These are phyloP conservation scores for Phytophthora citrophthora DNA, from an alignment of 352 stramenopile species.

Conservation along the genomic window DNA sequence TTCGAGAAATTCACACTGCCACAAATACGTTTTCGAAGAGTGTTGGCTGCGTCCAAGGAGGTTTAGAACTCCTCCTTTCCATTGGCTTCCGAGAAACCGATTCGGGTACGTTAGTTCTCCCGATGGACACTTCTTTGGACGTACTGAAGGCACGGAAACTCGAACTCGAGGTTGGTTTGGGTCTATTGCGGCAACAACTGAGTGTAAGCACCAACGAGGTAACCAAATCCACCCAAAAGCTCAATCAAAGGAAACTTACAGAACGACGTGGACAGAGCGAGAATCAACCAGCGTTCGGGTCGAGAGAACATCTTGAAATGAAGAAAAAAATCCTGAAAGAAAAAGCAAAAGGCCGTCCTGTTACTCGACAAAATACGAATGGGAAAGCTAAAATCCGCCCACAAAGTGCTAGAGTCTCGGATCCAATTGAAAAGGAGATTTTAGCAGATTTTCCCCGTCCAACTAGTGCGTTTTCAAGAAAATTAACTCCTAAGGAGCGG, in stretches of 20 bases:
- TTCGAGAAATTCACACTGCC: conserved; percentile 55
- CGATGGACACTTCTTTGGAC: conserved; percentile 23
- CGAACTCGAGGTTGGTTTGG: conserved; percentile 54
- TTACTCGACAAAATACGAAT: background rate
- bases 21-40: conserved; percentile 57
- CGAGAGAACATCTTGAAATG: background rate
- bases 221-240: background rate
- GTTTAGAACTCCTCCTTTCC: conserved; percentile 46
- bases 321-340: conserved; percentile 1
- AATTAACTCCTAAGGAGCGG: background rate
- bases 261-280: background rate
- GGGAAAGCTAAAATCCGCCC: conserved; percentile 8
- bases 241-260: background rate
- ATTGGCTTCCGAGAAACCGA: conserved; percentile 68
- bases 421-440: conserved; percentile 50
- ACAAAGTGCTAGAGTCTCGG: background rate
- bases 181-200: conserved; percentile 11
- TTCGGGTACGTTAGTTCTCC: conserved; percentile 40
- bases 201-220: background rate
- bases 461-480: background rate
- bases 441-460: conserved; percentile 27
- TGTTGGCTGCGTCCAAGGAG: conserved; percentile 41
- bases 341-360: background rate
- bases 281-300: background rate
- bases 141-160: conserved; percentile 46